Conservation (phyloP, 495 filamentous ascomycete species). For the Poronia punctata region DNA sequence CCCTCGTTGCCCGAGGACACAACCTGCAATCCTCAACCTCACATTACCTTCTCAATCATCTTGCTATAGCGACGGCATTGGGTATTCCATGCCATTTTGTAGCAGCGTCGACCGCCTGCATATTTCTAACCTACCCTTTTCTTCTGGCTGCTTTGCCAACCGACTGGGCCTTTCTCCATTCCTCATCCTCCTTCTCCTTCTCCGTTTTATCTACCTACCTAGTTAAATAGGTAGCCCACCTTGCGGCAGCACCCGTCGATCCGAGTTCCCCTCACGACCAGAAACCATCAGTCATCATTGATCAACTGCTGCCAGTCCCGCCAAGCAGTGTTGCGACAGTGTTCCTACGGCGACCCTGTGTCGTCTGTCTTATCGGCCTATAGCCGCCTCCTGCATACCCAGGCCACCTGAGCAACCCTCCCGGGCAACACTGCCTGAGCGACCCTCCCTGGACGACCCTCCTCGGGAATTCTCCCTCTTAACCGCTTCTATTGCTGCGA, state of each 20-base stretch:
- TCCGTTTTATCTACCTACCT: slow-evolving; percentile 2
- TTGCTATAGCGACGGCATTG: too few relatives aligned
- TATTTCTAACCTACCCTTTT: background rate
- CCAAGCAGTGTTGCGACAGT: slow-evolving; percentile 11
- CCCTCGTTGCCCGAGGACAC: slow-evolving; percentile 7
- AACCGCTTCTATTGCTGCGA: slow-evolving; percentile 1
- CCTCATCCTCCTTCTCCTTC: background rate
- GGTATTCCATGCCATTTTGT: too few relatives aligned
- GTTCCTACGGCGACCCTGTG: slow-evolving; percentile 13
- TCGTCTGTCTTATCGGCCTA: slow-evolving; percentile 5
- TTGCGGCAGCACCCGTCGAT: slow-evolving; percentile 5
- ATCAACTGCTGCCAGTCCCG: slow-evolving; percentile 6
- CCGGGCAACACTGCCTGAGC: too few relatives aligned
- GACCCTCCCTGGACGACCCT: too few relatives aligned
- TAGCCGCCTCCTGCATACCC: background rate
- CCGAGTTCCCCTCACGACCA: slow-evolving; percentile 5
- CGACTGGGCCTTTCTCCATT: background rate
- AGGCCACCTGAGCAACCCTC: slow-evolving; percentile 1
- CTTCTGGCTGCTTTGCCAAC: background rate
- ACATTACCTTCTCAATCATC: slow-evolving; percentile 1
- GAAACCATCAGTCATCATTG: slow-evolving; percentile 7
- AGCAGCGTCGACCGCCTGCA: too few relatives aligned
- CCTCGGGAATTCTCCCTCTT: slow-evolving; percentile 1
- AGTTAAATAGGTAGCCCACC: too few relatives aligned
- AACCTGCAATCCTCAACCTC: background rate